Base-by-base conservation (phyloP, 2,329 filamentous ascomycete genomes). In the Pseudogymnoascus sp. region DNA sequence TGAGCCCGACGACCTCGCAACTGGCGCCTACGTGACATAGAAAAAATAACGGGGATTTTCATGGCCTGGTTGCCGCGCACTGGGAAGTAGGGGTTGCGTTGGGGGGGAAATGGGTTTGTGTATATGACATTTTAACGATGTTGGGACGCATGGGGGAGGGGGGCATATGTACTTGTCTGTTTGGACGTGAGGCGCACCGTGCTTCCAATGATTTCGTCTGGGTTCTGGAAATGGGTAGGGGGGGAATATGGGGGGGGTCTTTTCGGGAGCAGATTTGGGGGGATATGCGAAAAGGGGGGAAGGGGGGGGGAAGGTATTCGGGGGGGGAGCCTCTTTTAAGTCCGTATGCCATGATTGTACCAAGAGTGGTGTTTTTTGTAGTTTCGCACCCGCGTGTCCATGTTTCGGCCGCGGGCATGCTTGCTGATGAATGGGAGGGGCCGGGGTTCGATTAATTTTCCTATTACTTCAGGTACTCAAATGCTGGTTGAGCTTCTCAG, bases 391-490 rank as follows among this genome's bases (percentile, higher is more conserved):
- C 21, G 42, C 42, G 42, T 26, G 42, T 47, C 42, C 42, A 47
- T 47, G 42, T 47, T 47, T 47, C 42, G 42, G 42, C 19, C 11
- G 42, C 21, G 42, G 42, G 42, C 19, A 47, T 47, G 42, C 42
- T 47, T 47, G 42, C 42, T 47, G 42, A 47, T 47, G 42, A 47
- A 23, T 23, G 19, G 17, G 42, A 21, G 11, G 42, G 21, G 42
- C 13, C 5, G 21, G 23, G 42, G 11, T 47, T 6, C 42, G 42
- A 47, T 47, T 47, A 47, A 47, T 47, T 47, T 47, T 47, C 42
- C 42, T 47, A 47, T 47, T 47, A 47, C 42, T 47, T 47, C 42
- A 47, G 42, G 42, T 47, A 47, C 42, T 47, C 21, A 47, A 47
- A 47, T 47, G 42, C 42, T 47, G 42, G 42, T 47, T 47, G 42